Percentiles rank a stretch among this genome's conserved stretches.
These are phyloP conservation scores for Aspergillus jensenii DNA, from an alignment of 2,329 filamentous ascomycete species.

Conservation along the genomic window DNA sequence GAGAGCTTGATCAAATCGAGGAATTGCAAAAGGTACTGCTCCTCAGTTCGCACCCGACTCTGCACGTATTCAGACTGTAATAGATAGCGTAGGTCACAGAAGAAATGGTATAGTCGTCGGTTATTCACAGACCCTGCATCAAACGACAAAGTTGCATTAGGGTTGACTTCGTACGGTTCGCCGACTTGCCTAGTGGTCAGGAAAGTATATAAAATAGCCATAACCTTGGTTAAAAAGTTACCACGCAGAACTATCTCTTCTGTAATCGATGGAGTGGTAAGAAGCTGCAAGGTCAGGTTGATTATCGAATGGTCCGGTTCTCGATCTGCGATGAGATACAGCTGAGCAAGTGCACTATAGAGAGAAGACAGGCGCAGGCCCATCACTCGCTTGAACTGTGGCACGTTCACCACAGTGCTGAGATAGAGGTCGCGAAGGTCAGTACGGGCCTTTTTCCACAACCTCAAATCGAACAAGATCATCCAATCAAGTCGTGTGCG, in stretches of 20 bases:
- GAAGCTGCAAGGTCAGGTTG: slow-evolving; percentile 92
- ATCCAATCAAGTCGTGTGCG: slow-evolving; percentile 90
- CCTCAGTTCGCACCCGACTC: slow-evolving; percentile 75
- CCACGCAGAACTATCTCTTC: slow-evolving; percentile 91
- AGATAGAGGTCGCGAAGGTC: slow-evolving; percentile 93
- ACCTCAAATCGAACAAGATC: slow-evolving; percentile 86
- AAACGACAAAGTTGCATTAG: slow-evolving; percentile 83
- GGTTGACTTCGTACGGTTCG: slow-evolving; percentile 84
- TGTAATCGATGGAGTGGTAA: slow-evolving; percentile 95
- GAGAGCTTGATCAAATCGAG: slow-evolving; percentile 93
- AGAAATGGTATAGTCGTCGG: slow-evolving; percentile 95
- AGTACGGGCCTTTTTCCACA: slow-evolving; percentile 95
- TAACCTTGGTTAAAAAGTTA: slow-evolving; percentile 91
- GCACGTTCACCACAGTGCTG: slow-evolving; percentile 91
- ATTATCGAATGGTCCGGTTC: slow-evolving; percentile 99
- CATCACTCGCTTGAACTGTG: slow-evolving; percentile 91
- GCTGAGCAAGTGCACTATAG: slow-evolving; percentile 88
- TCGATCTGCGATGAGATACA: slow-evolving; percentile 92
- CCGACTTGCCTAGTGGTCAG: slow-evolving; percentile 93
- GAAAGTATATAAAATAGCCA: slow-evolving; percentile 97
- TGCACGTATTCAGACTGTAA: slow-evolving; percentile 88
- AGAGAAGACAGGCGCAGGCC: slow-evolving; percentile 91
- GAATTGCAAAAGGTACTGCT: slow-evolving; percentile 89
- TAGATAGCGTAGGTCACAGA: slow-evolving; percentile 88
- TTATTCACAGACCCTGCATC: slow-evolving; percentile 95